Evolutionary conservation across 1,139 yeast genomes (phyloP), one percentile per base, ranked within the genome.

Genomic region (Candida anutae): DNA sequence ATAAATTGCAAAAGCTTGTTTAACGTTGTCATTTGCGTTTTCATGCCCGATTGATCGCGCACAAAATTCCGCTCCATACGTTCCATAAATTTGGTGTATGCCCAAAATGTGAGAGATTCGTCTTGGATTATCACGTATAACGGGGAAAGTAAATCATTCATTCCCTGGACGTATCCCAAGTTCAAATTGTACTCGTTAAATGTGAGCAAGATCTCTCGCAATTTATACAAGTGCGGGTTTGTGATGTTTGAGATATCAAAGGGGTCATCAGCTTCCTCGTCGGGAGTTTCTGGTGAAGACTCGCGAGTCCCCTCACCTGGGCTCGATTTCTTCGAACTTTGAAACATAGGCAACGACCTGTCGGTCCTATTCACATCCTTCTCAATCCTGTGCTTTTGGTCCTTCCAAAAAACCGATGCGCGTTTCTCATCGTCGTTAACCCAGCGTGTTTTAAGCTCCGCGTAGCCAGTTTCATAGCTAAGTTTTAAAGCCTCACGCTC

Each of bases 141-240:
- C 1, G 97, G 97, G 0, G 95, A 80, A 22, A 93, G 61, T 30
- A 90, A 60, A 51, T 90, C 99, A 6, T 94, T 78, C 99, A 90
- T 90, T 2, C 99, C 99, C 56, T 90, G 99, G 14, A 90, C 95
- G 47, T 90, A 90, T 0, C 98, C 98, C 42, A 93, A 58, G 40
- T 85, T 80, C 27, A 62, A 65, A 51, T 90, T 90, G 51, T 77
- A 72, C 52, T 83, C 88, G 50, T 90, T 88, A 47, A 81, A 90
- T 1, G 96, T 84, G 32, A 85, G 66, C 24, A 90, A 63, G 38
- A 93, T 81, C 42, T 83, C 88, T 43, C 87, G 72, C 60, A 90
- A 60, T 29, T 62, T 70, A 37, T 73, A 69, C 35, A 90, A 60
- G 53, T 90, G 88, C 8, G 77, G 74, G 43, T 80, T 80, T 28